Conservation (phyloP, 805 yeast species). For the Pichia nanzhaoensis region DNA sequence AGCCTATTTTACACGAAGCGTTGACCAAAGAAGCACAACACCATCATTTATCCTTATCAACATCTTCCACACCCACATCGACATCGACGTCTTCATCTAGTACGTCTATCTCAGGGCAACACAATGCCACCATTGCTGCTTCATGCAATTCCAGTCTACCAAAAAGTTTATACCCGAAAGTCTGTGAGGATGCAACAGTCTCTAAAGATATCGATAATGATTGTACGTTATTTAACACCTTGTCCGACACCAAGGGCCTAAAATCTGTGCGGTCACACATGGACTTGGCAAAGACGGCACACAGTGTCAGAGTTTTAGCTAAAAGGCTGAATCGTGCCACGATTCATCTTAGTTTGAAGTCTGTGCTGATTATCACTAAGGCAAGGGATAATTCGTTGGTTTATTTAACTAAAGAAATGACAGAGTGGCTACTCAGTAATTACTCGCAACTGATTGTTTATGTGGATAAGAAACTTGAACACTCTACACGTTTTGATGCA, state of each 20-base stretch:
- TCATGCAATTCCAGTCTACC: not conserved
- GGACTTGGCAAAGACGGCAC: conserved; percentile 72
- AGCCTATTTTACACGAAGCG: conserved; percentile 10
- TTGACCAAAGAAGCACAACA: conserved; percentile 2
- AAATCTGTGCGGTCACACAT: conserved; percentile 61
- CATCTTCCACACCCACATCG: not conserved
- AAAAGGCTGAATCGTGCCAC: conserved; percentile 65
- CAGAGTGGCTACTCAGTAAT: conserved; percentile 60
- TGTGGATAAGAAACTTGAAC: conserved; percentile 64
- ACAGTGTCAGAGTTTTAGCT: conserved; percentile 72
- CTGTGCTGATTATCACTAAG: conserved; percentile 81
- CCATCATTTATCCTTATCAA: not conserved
- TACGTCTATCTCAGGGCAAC: not conserved
- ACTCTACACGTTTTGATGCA: conserved; percentile 58
- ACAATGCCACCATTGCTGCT: not conserved
- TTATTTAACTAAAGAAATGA: conserved; percentile 68
- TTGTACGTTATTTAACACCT: conserved; percentile 5
- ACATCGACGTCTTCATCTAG: not conserved
- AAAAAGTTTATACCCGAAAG: not conserved
- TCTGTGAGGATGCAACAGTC: not conserved
- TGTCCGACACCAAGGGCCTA: conserved; percentile 29
- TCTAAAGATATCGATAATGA: conserved; percentile 6
- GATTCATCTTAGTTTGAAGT: conserved; percentile 59
- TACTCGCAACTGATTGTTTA: conserved; percentile 38
- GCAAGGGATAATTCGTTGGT: conserved; percentile 78